A percentile compares a stretch with the other conserved stretches of the same genome.
phyloP scores from a whole-genome alignment of 75 land plant species.

The Ceratopteris richardii region DNA sequence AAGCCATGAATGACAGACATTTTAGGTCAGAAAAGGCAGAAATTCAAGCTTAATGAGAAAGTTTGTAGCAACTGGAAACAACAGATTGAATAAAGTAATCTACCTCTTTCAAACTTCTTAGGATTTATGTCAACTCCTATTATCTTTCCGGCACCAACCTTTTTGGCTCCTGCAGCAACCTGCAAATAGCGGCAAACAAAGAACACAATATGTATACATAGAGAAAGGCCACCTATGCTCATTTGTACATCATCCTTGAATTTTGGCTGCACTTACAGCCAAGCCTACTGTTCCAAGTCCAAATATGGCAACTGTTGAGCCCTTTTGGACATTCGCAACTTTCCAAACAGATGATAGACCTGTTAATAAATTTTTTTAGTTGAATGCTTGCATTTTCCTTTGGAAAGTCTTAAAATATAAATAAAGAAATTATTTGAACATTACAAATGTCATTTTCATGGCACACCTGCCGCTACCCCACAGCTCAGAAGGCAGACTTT shows the following conservation, averaged over 20 bases:
- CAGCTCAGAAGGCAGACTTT: constrained; percentile 86
- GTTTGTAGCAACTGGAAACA: background rate
- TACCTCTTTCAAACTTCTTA: constrained; percentile 58
- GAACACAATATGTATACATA: background rate
- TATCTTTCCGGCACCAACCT: constrained; percentile 69
- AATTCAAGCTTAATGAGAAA: no score
- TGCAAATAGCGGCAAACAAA: constrained; percentile 10
- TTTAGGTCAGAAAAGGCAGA: background rate
- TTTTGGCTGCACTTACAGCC: constrained; percentile 54
- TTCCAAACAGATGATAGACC: constrained; percentile 78
- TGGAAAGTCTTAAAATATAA: background rate
- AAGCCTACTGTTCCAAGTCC: constrained; percentile 95
- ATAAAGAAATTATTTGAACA: background rate
- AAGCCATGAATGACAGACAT: background rate
- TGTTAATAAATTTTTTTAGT: background rate
- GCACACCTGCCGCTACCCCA: constrained; percentile 77
- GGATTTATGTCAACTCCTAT: constrained; percentile 84
- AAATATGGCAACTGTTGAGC: constrained; percentile 75
- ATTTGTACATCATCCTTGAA: no score
- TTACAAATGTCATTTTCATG: background rate
- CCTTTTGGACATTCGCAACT: constrained; percentile 72
- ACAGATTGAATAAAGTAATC: background rate
- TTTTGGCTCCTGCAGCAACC: constrained; percentile 85
- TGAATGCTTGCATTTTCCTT: no score
- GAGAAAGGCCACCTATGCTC: no score